phyloP scores from a whole-genome alignment of 352 stramenopile species.

The Pythium angustatum region DNA sequence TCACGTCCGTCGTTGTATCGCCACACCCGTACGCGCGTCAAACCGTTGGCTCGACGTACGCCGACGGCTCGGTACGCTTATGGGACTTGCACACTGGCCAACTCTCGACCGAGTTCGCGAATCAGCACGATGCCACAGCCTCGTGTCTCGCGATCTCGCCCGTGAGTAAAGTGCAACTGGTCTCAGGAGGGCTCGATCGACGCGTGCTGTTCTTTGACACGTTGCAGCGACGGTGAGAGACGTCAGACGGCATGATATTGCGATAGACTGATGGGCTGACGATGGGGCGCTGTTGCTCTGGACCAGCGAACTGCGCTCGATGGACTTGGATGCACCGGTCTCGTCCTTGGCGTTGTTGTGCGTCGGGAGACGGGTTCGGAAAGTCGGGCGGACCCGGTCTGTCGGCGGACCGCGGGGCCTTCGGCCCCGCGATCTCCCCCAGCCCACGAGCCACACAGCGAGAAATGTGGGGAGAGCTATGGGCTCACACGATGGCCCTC shows the following conservation, averaged over 20 bases:
- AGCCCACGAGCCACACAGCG: neutral
- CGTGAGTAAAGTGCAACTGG: slow-evolving; percentile 70
- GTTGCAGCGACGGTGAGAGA: slow-evolving; percentile 56
- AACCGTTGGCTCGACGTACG: slow-evolving; percentile 55
- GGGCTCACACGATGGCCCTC: slow-evolving; percentile 1
- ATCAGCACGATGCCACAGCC: slow-evolving; percentile 56
- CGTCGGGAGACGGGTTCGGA: no score
- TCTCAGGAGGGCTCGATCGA: slow-evolving; percentile 56
- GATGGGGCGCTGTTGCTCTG: neutral
- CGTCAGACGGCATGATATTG: no score
- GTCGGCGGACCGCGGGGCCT: no score
- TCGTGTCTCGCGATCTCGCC: slow-evolving; percentile 63
- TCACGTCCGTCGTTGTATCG: slow-evolving; percentile 56
- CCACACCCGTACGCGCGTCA: slow-evolving; percentile 64
- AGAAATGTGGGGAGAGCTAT: slow-evolving; percentile 9
- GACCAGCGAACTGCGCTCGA: slow-evolving; percentile 46
- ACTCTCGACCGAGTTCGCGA: slow-evolving; percentile 54
- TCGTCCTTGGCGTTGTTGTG: slow-evolving; percentile 58
- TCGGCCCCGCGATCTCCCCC: no score
- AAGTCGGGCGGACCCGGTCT: no score
- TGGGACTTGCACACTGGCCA: slow-evolving; percentile 65
- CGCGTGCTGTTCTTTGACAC: slow-evolving; percentile 79
- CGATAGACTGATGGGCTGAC: no score
- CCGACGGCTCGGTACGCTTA: slow-evolving; percentile 62
- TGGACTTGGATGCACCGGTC: slow-evolving; percentile 64